Conservation (phyloP, 805 yeast genomes). For the Cyberlindnera samutprakarnensis region DNA sequence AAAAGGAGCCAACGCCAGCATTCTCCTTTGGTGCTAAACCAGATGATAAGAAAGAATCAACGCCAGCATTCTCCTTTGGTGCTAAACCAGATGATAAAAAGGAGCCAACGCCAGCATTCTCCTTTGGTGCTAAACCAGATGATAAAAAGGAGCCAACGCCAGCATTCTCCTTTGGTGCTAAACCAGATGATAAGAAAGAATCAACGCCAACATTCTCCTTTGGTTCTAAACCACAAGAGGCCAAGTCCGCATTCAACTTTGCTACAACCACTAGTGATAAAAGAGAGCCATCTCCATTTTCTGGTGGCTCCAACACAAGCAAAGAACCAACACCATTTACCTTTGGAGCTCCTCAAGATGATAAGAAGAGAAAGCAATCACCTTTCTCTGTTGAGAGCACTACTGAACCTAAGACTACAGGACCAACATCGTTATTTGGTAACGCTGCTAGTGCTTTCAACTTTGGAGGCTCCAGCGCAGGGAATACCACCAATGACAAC, state of each 20-base stretch:
- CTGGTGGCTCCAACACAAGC: neutral
- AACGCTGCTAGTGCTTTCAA: conserved; percentile 2
- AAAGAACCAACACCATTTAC: conserved; percentile 2
- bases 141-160: conserved; percentile 1
- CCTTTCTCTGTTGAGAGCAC: conserved; percentile 1
- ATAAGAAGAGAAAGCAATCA: conserved; percentile 2
- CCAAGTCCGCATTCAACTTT: conserved; percentile 2
- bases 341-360: conserved; percentile 1
- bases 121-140: conserved; percentile 2
- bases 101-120: conserved; percentile 2
- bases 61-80: conserved; percentile 10
- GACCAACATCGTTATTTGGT: conserved; percentile 7
- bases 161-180: neutral
- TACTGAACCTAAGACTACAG: conserved; percentile 7
- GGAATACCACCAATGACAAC: neutral
- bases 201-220: neutral
- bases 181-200: neutral
- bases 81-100: neutral
- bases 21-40: neutral
- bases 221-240: conserved; percentile 2
- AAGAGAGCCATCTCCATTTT: conserved; percentile 2
- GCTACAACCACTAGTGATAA: conserved; percentile 3
- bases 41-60: conserved; percentile 1
- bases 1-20: neutral
- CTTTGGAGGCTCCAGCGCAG: neutral